Evolutionary conservation across 164 flowering plant species (phyloP), one percentile per base, ranked within the genome.

Genomic region (Vitis riparia): DNA sequence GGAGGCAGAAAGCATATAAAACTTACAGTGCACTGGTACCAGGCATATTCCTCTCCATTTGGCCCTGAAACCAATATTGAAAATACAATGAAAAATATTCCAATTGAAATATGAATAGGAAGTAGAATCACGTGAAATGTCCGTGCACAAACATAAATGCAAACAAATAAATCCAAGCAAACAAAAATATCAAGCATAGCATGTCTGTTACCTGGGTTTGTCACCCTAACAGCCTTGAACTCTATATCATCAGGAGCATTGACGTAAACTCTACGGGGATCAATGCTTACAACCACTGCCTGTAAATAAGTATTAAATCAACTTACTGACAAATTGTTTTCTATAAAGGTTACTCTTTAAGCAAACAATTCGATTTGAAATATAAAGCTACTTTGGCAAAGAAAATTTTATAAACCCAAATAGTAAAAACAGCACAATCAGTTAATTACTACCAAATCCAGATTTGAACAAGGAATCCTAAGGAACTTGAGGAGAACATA

Each of bases 271-370:
- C 98, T 84, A 66, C 95, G 91, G 68, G 99, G 99, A 84, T 95
- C 99, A 77, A 95, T 91, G 75, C 99, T 93, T 62, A 95, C 97
- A 77, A 95, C 98, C 66, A 95, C 99, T 63, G 99, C 99, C 99
- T 95, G 83, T 53, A 50, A 75, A n/a, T 6, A 9, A 62, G 44
- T 19, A 63, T 48, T 9, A 15, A 69, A 50, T 13, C 19, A 59
- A 51, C 15, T 29, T 23, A 57, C 14, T 15, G 16, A 23, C 27
- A 23, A 37, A 37, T 37, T 37, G 51, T 0, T 37, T 32, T n/a
- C 32, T 29, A 29, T 52, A 37, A 55, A 32, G 15, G 17, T 16
- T 50, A 23, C 47, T 51, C 30, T 11, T 5, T 51, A 37, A 37
- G 44, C 44, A 37, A 37, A 37, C 5, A 37, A 6, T 37, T 37